Percentiles rank a stretch among this genome's conserved stretches.
Conservation (phyloP, 768 basidiomycete genomes). For the Bullera alba region DNA sequence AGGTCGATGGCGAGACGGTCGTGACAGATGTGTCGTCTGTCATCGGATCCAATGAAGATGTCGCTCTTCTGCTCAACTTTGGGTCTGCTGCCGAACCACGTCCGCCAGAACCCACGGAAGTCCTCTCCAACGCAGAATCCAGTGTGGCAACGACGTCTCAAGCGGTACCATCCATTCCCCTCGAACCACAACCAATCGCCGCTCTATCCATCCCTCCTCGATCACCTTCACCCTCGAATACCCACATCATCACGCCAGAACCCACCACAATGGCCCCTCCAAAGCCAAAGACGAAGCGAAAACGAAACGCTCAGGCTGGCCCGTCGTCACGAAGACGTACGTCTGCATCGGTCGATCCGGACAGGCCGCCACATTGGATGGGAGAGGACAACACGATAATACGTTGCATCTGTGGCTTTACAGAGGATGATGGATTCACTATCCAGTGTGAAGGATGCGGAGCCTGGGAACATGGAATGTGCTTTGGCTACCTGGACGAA, state of each 20-base stretch:
- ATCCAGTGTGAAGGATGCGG: slow-evolving; percentile 77
- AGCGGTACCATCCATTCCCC: neutral
- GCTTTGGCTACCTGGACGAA: slow-evolving; percentile 56
- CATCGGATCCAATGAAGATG: no score
- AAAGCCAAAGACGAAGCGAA: slow-evolving; percentile 21
- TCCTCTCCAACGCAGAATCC: no score
- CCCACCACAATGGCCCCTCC: neutral
- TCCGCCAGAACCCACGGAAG: no score
- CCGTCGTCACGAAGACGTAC: slow-evolving; percentile 26
- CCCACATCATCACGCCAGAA: neutral
- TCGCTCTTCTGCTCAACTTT: no score
- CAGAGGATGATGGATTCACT: slow-evolving; percentile 73
- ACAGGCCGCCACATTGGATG: slow-evolving; percentile 23
- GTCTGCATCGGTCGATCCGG: slow-evolving; percentile 10
- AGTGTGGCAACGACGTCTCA: no score
- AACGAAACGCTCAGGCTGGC: slow-evolving; percentile 12
- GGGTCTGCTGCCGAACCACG: no score
- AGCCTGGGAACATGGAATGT: slow-evolving; percentile 77
- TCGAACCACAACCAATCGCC: neutral
- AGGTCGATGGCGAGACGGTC: no score
- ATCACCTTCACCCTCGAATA: neutral
- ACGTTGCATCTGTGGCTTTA: slow-evolving; percentile 65
- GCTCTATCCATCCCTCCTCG: neutral
- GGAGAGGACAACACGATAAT: slow-evolving; percentile 47
- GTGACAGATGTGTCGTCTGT: no score